A percentile compares a stretch with the other conserved stretches of the same genome.
Evolutionary conservation across 2,329 filamentous ascomycete genomes (phyloP).

Genomic region (Trichoderma cornu-damae): DNA sequence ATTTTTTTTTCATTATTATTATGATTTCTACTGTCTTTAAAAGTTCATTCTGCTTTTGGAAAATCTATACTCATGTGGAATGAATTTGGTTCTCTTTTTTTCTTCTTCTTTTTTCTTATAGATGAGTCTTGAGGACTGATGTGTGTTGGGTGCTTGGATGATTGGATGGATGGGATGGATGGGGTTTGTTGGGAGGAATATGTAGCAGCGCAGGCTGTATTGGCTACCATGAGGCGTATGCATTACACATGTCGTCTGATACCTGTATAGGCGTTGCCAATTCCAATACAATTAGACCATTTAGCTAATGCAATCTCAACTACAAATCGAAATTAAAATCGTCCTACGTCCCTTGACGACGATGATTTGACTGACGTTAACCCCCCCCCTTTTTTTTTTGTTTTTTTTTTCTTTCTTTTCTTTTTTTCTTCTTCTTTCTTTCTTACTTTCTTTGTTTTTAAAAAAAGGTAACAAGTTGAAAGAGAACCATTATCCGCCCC

Average conservation of each 20-base stretch:
- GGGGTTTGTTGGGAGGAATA: background rate
- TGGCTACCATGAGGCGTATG: background rate
- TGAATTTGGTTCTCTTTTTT: background rate
- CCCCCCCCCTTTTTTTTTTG: background rate
- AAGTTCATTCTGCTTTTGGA: background rate
- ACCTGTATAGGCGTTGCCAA: constrained; percentile 9
- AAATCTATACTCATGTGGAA: background rate
- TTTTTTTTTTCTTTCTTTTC: no score
- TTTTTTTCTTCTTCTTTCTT: no score
- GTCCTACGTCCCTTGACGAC: background rate
- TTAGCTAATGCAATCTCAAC: constrained; percentile 14
- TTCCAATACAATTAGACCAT: constrained; percentile 13
- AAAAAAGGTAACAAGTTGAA: no score
- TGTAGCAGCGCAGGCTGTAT: background rate
- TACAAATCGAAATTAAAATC: background rate
- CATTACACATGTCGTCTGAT: background rate
- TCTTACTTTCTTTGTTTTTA: no score
- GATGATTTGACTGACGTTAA: background rate
- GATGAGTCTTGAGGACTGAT: background rate
- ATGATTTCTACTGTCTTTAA: background rate
- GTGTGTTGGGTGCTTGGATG: constrained; percentile 1
- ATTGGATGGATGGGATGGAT: background rate
- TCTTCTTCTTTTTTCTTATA: background rate
- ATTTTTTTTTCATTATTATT: background rate
- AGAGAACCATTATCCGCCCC: background rate